A percentile compares a stretch with the other conserved stretches of the same genome.
Conservation (phyloP, 768 basidiomycete genomes). For the Boletus rufocinnamomeus region DNA sequence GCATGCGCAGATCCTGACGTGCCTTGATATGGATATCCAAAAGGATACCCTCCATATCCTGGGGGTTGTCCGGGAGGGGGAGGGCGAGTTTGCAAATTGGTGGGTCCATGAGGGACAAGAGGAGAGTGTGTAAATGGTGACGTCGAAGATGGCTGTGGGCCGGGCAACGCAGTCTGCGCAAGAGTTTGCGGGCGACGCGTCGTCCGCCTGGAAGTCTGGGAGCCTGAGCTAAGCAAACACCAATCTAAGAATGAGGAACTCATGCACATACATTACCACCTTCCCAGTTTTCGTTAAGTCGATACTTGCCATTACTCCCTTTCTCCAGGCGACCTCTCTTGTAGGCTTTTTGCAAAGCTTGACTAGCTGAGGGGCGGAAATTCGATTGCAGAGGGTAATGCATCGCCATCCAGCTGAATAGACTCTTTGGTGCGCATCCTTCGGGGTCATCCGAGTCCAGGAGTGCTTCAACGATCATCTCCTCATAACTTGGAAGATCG, state of each 20-base stretch:
- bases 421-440: conserved; percentile 78
- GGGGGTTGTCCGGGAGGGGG: conserved; percentile 32
- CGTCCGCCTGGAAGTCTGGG: conserved; percentile 71
- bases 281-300: conserved; percentile 75
- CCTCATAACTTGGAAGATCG: conserved; percentile 86
- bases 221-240: conserved; percentile 10
- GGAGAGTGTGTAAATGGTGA: conserved; percentile 67
- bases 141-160: conserved; percentile 29
- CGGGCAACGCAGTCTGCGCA: conserved; percentile 32
- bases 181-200: conserved; percentile 75
- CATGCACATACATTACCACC: conserved; percentile 67
- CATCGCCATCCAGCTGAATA: conserved; percentile 83
- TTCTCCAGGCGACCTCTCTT: conserved; percentile 83
- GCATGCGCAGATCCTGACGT: conserved; percentile 11
- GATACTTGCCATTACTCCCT: conserved; percentile 69
- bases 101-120: conserved; percentile 33
- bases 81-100: conserved; percentile 40
- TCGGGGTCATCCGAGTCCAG: conserved; percentile 66
- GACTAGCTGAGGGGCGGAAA: conserved; percentile 86
- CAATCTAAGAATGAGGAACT: background rate
- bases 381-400: conserved; percentile 85
- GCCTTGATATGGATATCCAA: conserved; percentile 39
- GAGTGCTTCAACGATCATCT: conserved; percentile 87
- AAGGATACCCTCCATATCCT: conserved; percentile 42
- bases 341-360: conserved; percentile 85